A percentile compares a stretch with the other conserved stretches of the same genome.
Evolutionary conservation across 352 stramenopile species (phyloP).

Genomic region (Blastocystis hominis): DNA sequence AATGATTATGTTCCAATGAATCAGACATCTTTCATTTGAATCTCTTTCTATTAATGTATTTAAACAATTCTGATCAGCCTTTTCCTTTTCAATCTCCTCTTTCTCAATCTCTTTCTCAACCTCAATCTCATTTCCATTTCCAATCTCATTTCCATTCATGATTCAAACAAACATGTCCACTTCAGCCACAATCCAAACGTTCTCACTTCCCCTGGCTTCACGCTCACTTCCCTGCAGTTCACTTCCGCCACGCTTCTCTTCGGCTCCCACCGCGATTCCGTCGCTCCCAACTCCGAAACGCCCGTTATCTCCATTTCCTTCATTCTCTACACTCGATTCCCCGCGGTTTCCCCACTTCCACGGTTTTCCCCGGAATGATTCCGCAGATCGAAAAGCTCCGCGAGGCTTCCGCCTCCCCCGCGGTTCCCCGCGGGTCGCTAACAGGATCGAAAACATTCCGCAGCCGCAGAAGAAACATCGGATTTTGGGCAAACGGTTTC

Average conservation of each 20-base stretch:
- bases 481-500: not conserved
- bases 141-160: no score
- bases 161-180: not conserved
- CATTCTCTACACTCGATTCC: not conserved
- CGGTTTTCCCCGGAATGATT: not conserved
- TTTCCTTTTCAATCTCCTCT: no score
- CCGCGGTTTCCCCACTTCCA: not conserved
- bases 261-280: not conserved
- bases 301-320: conserved; percentile 37
- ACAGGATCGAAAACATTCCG: not conserved
- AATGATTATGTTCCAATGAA: no score
- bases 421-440: no score
- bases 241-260: not conserved
- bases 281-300: not conserved
- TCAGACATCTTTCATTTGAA: no score
- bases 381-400: not conserved
- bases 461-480: not conserved
- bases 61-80: no score
- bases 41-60: no score
- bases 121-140: no score
- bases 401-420: no score
- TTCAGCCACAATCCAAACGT: not conserved
- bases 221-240: not conserved
- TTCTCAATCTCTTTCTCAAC: no score
- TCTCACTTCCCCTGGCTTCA: not conserved